Evolutionary conservation across 352 stramenopile genomes (phyloP), one percentile per base, ranked within the genome.

Genomic region (Phytophthora syringae): DNA sequence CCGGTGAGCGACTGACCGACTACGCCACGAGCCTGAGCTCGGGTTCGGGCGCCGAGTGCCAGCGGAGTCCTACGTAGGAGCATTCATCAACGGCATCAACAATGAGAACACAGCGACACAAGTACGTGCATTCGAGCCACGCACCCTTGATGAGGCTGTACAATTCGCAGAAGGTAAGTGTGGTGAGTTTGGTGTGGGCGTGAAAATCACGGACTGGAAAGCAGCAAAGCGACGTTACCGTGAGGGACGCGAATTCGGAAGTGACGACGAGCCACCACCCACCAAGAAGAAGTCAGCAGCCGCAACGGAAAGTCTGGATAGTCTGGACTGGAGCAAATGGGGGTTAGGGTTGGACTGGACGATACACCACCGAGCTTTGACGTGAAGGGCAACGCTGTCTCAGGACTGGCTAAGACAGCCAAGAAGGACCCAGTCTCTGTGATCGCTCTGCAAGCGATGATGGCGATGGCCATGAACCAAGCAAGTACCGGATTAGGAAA

Each of bases 111-210:
- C 45, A 7, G 45, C 45, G 2, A 40, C 16, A 0, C 45, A 39
- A 25, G 27, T 52, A 25, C 16, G 45, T 13, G 25, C 45, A 5
- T 52, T 27, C 25, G 45, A 52, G n/a, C 45, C 45, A 0, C 16
- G 2, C 15, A 52, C 45, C 15, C 15, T 52, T 0, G 45, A 52
- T 15, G 45, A 52, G 16, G 15, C 45, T 0, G 45, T 52, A 3
- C 45, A 40, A 15, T 52, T 52, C 27, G 45, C 45, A 7, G 45
- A 52, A 36, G 45, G 25, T 2, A 52, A 52, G n/a, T 52, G 45
- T 16, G 45, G 45, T 2, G 25, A 42, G 45, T 52, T n/a, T 15
- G 27, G 45, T 7, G 27, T 42, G 7, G 47, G 47, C 16, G 40
- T 42, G 25, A 40, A 52, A 15, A 24, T 52, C 24, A 37, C 22